These are phyloP conservation scores for Cruciata laevipes DNA, from an alignment of 257 asterid genomes.

Conservation along the genomic window DNA sequence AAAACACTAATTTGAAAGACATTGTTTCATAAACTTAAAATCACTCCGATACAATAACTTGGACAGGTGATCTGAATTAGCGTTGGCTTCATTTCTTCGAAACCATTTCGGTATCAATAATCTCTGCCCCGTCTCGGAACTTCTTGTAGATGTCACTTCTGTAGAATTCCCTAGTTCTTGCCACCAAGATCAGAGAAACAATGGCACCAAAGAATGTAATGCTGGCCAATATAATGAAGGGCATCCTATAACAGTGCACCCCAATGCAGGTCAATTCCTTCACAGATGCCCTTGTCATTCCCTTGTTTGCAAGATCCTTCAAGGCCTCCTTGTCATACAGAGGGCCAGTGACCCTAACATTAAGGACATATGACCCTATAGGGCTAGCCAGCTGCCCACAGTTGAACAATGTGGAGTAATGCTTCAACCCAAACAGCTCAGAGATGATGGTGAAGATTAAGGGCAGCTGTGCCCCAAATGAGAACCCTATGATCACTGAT, in stretches of 20 bases:
- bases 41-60: background rate
- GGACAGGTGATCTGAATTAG: background rate
- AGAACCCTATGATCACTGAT: constrained; percentile 15
- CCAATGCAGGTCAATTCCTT: constrained; percentile 21
- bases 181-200: constrained; percentile 14
- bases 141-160: constrained; percentile 20
- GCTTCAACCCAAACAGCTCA: constrained; percentile 16
- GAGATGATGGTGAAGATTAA: constrained; percentile 17
- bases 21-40: too few relatives aligned
- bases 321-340: constrained; percentile 18
- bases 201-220: constrained; percentile 15
- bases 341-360: constrained; percentile 20
- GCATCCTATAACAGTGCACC: constrained; percentile 9
- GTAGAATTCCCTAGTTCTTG: constrained; percentile 15
- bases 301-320: constrained; percentile 14
- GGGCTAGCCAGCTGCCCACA: constrained; percentile 23
- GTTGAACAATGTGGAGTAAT: constrained; percentile 18
- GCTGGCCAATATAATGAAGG: constrained; percentile 14
- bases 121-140: constrained; percentile 10
- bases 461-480: constrained; percentile 21
- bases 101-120: background rate
- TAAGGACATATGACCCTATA: constrained; percentile 18
- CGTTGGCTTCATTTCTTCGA: background rate
- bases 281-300: constrained; percentile 10
- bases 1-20: too few relatives aligned